These are phyloP conservation scores for Aspergillus avenaceus DNA, from an alignment of 495 filamentous ascomycete species.

Conservation along the genomic window DNA sequence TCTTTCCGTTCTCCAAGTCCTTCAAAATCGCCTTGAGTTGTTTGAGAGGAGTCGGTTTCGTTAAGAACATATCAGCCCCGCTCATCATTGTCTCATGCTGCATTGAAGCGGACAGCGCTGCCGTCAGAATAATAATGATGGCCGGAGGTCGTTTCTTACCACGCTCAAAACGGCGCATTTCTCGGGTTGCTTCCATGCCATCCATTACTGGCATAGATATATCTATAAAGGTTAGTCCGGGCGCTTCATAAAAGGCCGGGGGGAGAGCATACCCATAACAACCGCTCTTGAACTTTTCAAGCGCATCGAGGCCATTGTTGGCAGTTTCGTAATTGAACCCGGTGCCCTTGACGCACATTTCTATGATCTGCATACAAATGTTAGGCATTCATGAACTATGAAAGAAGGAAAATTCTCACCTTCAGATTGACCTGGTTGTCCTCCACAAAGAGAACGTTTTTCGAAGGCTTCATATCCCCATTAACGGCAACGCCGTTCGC, in stretches of 20 bases:
- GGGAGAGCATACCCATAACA: conserved; percentile 33
- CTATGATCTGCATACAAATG: conserved; percentile 13
- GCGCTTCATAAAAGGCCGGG: background rate
- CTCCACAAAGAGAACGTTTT: conserved; percentile 58
- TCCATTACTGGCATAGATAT: conserved; percentile 67
- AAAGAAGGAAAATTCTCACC: conserved; percentile 19
- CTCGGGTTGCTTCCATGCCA: conserved; percentile 55
- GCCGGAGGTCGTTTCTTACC: conserved; percentile 18
- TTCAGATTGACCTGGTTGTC: conserved; percentile 65
- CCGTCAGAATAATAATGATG: conserved; percentile 60
- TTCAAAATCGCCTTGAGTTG: conserved; percentile 13
- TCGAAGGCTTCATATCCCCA: background rate
- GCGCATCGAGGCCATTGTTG: conserved; percentile 19
- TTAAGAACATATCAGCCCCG: conserved; percentile 60
- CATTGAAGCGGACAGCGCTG: conserved; percentile 47
- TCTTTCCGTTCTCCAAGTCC: conserved; percentile 1
- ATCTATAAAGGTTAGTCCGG: conserved; percentile 27
- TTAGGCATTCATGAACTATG: background rate
- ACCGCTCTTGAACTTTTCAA: conserved; percentile 48
- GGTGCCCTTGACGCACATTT: conserved; percentile 17
- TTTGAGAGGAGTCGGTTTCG: conserved; percentile 52
- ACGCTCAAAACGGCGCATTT: conserved; percentile 52
- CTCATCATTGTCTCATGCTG: conserved; percentile 54
- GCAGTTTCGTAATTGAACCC: conserved; percentile 12
- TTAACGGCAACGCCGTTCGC: background rate